Conservation (phyloP, 2,329 filamentous ascomycete genomes). For the Sporothrix brasiliensis region DNA sequence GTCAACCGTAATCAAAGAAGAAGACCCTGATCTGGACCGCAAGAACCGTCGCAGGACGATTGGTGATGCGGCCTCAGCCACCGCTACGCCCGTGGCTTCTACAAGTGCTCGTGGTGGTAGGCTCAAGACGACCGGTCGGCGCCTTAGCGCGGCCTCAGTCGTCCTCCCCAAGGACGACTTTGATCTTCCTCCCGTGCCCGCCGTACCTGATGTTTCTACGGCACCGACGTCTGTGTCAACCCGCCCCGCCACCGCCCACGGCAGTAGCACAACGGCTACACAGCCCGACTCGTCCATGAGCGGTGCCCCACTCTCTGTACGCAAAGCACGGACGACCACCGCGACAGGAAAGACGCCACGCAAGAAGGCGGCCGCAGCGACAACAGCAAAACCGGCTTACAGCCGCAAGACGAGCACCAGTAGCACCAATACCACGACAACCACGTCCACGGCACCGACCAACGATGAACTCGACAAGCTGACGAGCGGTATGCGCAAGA, state of each 20-base stretch:
- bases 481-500: slow-evolving; percentile 62
- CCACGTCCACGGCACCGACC: slow-evolving; percentile 33
- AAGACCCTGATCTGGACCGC: slow-evolving; percentile 45
- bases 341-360: slow-evolving; percentile 41
- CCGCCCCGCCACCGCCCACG: slow-evolving; percentile 49
- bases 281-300: slow-evolving; percentile 51
- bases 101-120: slow-evolving; percentile 35
- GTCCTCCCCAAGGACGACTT: slow-evolving; percentile 40
- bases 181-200: slow-evolving; percentile 15
- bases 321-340: slow-evolving; percentile 60
- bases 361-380: slow-evolving; percentile 29
- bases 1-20: slow-evolving; percentile 49
- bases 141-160: slow-evolving; percentile 55
- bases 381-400: slow-evolving; percentile 7
- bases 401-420: slow-evolving; percentile 30
- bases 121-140: slow-evolving; percentile 47
- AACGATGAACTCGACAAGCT: slow-evolving; percentile 57
- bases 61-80: slow-evolving; percentile 50
- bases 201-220: neutral
- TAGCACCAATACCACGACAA: neutral
- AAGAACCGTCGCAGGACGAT: slow-evolving; percentile 65
- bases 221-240: slow-evolving; percentile 31
- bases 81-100: neutral
- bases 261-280: slow-evolving; percentile 36
- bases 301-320: slow-evolving; percentile 50